Percentiles rank a stretch among this genome's conserved stretches.
These are phyloP conservation scores for Podila horticola DNA, from an alignment of 192 early-diverging fungal genomes.

Conservation along the genomic window DNA sequence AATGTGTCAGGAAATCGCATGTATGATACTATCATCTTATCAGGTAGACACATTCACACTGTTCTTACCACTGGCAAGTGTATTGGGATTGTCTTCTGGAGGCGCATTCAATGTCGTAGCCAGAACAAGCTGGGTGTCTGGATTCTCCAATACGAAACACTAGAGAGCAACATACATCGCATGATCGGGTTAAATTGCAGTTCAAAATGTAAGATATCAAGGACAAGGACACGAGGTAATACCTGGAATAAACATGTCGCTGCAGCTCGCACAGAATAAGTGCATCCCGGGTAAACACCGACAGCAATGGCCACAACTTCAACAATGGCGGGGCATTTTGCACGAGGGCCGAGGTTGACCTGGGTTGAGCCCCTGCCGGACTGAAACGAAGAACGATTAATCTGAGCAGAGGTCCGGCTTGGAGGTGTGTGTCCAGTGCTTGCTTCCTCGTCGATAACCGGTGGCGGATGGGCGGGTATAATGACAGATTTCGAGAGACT, in stretches of 20 bases:
- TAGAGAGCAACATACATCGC: conserved; percentile 7
- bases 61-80: conserved; percentile 55
- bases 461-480: conserved; percentile 59
- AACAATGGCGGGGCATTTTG: conserved; percentile 84
- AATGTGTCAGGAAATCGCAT: neutral
- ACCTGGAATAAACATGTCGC: conserved; percentile 84
- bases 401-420: conserved; percentile 21
- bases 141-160: conserved; percentile 84
- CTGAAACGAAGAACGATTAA: conserved; percentile 34
- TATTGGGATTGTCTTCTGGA: conserved; percentile 76
- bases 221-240: conserved; percentile 1
- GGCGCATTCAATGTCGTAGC: conserved; percentile 87
- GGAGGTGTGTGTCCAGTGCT: conserved; percentile 10
- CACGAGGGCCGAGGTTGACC: conserved; percentile 31
- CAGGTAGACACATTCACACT: neutral
- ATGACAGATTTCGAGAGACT: conserved; percentile 78
- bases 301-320: conserved; percentile 83
- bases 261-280: conserved; percentile 79
- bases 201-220: neutral
- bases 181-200: neutral
- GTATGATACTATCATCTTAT: neutral
- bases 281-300: conserved; percentile 56
- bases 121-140: conserved; percentile 88
- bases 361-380: conserved; percentile 33
- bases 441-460: conserved; percentile 3